Percentiles rank a stretch among this genome's conserved stretches.
Evolutionary conservation across 2,329 filamentous ascomycete species (phyloP).

Genomic region (Botrytis galanthina): DNA sequence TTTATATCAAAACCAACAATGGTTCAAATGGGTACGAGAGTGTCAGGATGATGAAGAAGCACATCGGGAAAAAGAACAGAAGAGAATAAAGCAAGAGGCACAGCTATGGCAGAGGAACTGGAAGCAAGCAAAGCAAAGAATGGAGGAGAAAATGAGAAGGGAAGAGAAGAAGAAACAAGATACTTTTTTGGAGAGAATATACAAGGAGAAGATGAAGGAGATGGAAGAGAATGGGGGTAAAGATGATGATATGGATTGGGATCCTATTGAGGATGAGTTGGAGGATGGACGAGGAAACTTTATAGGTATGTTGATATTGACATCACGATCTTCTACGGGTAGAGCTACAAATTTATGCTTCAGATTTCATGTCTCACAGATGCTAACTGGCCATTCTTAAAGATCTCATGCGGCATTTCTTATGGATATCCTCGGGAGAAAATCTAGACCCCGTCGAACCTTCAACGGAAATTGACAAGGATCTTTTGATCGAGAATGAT

Average conservation of each 20-base stretch:
- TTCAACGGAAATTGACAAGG: not conserved
- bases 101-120: constrained; percentile 48
- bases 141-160: constrained; percentile 41
- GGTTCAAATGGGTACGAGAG: constrained; percentile 48
- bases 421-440: constrained; percentile 25
- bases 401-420: constrained; percentile 28
- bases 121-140: constrained; percentile 44
- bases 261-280: constrained; percentile 48
- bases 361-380: not conserved
- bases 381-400: not conserved
- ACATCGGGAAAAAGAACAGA: constrained; percentile 47
- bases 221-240: constrained; percentile 30
- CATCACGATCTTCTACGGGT: not conserved
- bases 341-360: not conserved
- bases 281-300: constrained; percentile 47
- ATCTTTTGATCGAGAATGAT: not conserved
- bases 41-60: constrained; percentile 47
- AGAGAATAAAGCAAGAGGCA: constrained; percentile 49
- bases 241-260: constrained; percentile 43
- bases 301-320: constrained; percentile 34
- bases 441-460: not conserved
- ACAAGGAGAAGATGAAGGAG: constrained; percentile 43
- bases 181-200: constrained; percentile 44
- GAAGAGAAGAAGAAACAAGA: constrained; percentile 47
- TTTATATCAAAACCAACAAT: constrained; percentile 47